phyloP scores from a whole-genome alignment of 805 yeast species.

The Kazachstania kunashirensis region DNA sequence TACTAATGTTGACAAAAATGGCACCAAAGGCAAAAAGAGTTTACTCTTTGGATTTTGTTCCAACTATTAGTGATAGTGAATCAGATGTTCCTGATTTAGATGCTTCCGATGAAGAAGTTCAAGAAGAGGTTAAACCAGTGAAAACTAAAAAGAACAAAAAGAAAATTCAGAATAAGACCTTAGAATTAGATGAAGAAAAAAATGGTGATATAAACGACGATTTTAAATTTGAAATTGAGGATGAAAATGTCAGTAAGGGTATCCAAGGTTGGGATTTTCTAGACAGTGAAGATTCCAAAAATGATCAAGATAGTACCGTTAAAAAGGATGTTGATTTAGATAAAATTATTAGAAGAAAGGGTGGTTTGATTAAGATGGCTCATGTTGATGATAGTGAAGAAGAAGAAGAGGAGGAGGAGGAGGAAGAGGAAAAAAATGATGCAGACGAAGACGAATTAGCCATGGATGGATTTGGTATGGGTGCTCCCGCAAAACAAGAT shows the following conservation, averaged over 20 bases:
- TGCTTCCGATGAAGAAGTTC: conserved; percentile 36
- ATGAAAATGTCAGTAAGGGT: conserved; percentile 31
- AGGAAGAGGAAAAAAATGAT: conserved; percentile 24
- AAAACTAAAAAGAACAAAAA: conserved; percentile 20
- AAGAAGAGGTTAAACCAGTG: conserved; percentile 13
- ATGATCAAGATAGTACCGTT: conserved; percentile 11
- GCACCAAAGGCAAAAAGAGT: conserved; percentile 12
- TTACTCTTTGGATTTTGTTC: conserved; percentile 39
- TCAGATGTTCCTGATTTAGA: conserved; percentile 52
- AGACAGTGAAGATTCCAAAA: conserved; percentile 27
- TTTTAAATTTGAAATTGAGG: conserved; percentile 59
- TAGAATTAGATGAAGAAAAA: conserved; percentile 29
- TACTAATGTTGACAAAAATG: neutral
- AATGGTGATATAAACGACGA: conserved; percentile 62
- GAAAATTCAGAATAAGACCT: conserved; percentile 18
- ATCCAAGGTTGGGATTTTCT: conserved; percentile 83
- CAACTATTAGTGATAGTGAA: conserved; percentile 71
- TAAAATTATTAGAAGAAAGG: conserved; percentile 75
- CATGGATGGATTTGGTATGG: conserved; percentile 33
- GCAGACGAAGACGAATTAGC: conserved; percentile 31
- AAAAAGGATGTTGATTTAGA: conserved; percentile 75
- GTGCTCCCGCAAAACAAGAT: conserved; percentile 20
- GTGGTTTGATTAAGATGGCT: conserved; percentile 55
- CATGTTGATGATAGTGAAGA: conserved; percentile 34
- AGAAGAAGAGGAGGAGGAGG: conserved; percentile 38